Evolutionary conservation across 352 stramenopile genomes (phyloP).

Genomic region (Pythium phragmitis): DNA sequence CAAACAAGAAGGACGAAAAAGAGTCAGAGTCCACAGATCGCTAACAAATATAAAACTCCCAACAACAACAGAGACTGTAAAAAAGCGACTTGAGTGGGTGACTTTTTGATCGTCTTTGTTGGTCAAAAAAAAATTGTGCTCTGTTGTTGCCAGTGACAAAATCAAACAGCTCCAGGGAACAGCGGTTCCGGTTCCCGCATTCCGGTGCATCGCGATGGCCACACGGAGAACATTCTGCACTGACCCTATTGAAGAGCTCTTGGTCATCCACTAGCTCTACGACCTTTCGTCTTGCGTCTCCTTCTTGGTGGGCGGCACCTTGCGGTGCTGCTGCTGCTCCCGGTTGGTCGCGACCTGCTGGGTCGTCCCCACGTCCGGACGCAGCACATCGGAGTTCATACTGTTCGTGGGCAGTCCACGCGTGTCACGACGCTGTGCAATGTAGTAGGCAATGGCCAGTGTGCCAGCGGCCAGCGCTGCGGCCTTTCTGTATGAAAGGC

Average conservation of each 20-base stretch:
- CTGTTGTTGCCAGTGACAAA: neutral
- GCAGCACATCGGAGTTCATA: conserved; percentile 22
- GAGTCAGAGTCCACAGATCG: neutral
- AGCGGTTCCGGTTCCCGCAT: neutral
- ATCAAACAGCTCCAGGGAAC: neutral
- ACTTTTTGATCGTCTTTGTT: neutral
- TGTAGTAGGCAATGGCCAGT: conserved; percentile 27
- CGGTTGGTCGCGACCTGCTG: conserved; percentile 32
- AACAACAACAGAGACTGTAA: neutral
- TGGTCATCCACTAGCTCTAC: neutral
- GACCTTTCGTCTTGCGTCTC: conserved; percentile 5
- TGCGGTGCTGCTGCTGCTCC: conserved; percentile 25
- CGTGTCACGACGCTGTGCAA: conserved; percentile 22
- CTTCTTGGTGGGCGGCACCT: conserved; percentile 21
- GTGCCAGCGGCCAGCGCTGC: conserved; percentile 19
- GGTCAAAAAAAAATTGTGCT: neutral
- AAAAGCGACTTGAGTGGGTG: neutral
- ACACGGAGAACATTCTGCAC: conserved; percentile 3
- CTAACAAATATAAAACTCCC: too few relatives aligned
- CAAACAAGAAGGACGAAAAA: neutral
- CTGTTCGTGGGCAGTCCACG: conserved; percentile 6
- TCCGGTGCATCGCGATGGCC: neutral
- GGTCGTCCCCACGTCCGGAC: conserved; percentile 21
- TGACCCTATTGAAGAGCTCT: neutral
- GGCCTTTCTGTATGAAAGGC: conserved; percentile 21